Evolutionary conservation across 179 eudicot genomes (phyloP), one percentile per base, ranked within the genome.

Genomic region (Pouteria campechiana): DNA sequence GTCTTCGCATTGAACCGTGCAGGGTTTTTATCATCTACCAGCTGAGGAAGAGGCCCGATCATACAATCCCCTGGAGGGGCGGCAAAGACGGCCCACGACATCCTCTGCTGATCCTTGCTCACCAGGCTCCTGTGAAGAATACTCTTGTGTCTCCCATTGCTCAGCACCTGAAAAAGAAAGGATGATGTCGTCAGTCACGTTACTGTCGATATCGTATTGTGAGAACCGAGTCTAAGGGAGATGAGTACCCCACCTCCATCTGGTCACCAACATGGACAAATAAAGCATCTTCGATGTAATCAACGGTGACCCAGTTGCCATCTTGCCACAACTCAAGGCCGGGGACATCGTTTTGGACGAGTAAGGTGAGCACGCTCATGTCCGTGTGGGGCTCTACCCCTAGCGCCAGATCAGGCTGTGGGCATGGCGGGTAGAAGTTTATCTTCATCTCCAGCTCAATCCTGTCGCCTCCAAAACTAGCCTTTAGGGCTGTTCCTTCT

Each of bases 371-470:
- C 1, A 72, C 77, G 0, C 65, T 63, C 77, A 75, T 75, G 49
- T 75, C 81, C 0, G 81, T 70, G 45, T 75, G 81, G 11, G 81
- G 39, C 46, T 75, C 77, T 18, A 75, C 74, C 13, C 81, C 81
- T 0, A 75, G 66, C 6, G 71, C 77, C 12, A 67, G 69, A 18
- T 75, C 69, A 15, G 81, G 81, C 11, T 47, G 66, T 13, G 77
- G 81, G 55, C 81, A 75, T 25, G 81, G 77, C 0, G 81, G 77
- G 9, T 75, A 70, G 77, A 75, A 63, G 72, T 75, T 70, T 36
- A 75, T 70, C 32, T 75, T 75, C 81, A 75, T 75, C 63, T 75
- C 77, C 32, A 60, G 33, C 20, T 67, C 74, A 7, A 67, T 45
- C 7, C 63, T 63, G 15, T 67, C 72, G 6, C 32, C 57, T 16